Conservation (phyloP, 192 early-diverging fungal genomes). For the Phlyctochytrium bullatum region DNA sequence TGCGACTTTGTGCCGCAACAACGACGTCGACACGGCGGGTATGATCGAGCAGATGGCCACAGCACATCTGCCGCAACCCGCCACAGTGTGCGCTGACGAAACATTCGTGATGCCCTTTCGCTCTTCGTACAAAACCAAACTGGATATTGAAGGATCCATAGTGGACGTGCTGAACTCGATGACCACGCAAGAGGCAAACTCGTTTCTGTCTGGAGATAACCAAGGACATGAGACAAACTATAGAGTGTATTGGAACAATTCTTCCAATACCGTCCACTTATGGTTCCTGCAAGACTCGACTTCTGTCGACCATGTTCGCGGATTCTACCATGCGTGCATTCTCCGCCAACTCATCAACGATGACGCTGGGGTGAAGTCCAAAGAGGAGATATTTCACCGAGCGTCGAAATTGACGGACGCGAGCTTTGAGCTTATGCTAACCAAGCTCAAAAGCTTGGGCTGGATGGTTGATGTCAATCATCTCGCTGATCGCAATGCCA, state of each 20-base stretch:
- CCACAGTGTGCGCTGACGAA: constrained; percentile 8
- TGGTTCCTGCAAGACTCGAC: constrained; percentile 57
- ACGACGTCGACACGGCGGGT: background rate
- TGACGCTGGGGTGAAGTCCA: constrained; percentile 1
- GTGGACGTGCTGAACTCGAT: too few relatives aligned
- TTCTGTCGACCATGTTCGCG: constrained; percentile 52
- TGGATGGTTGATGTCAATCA: background rate
- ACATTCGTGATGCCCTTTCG: constrained; percentile 44
- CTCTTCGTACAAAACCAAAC: constrained; percentile 41
- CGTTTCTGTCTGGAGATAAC: too few relatives aligned
- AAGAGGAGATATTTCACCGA: too few relatives aligned
- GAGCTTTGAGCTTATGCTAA: constrained; percentile 16
- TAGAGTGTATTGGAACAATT: too few relatives aligned
- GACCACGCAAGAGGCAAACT: too few relatives aligned
- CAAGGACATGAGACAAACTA: too few relatives aligned
- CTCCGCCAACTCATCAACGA: constrained; percentile 16
- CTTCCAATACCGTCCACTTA: too few relatives aligned
- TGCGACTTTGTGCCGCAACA: background rate
- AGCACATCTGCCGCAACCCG: constrained; percentile 8
- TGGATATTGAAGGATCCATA: constrained; percentile 55
- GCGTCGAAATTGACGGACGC: background rate
- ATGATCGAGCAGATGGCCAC: background rate
- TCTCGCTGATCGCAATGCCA: background rate
- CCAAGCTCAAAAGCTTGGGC: background rate
- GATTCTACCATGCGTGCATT: constrained; percentile 63